Conservation (phyloP, 495 filamentous ascomycete species). For the Hypoxylon crocopeplum region DNA sequence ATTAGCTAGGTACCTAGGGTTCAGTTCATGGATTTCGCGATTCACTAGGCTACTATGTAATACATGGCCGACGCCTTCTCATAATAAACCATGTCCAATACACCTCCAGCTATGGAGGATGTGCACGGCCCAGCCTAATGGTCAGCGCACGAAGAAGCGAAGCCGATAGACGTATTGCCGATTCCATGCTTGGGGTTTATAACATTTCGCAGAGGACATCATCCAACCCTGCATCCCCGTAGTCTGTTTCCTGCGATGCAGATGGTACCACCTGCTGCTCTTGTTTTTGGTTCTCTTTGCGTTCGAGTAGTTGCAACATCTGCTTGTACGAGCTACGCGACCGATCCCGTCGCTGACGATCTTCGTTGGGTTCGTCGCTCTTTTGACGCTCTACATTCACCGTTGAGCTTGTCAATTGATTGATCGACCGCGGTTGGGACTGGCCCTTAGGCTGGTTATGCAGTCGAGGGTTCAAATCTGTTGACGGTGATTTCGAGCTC, state of each 20-base stretch:
- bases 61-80: no score
- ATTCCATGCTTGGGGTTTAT: no score
- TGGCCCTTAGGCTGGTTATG: constrained; percentile 7
- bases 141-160: no score
- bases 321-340: constrained; percentile 36
- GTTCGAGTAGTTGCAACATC: constrained; percentile 35
- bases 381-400: constrained; percentile 2
- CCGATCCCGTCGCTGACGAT: constrained; percentile 6
- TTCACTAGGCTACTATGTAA: no score
- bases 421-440: constrained; percentile 15
- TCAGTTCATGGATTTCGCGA: no score
- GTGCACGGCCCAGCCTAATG: no score
- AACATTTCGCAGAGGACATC: constrained; percentile 31
- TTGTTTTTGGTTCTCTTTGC: constrained; percentile 13
- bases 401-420: constrained; percentile 14
- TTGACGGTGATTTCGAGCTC: neutral
- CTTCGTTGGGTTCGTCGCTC: constrained; percentile 1
- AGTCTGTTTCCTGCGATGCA: constrained; percentile 53
- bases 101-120: no score
- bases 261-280: constrained; percentile 10
- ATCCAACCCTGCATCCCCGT: constrained; percentile 48
- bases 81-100: no score
- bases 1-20: no score
- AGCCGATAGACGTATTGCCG: no score
- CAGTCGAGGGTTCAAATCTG: neutral